Evolutionary conservation across 2,329 filamentous ascomycete species (phyloP).

Genomic region (Aspergillus sergii): DNA sequence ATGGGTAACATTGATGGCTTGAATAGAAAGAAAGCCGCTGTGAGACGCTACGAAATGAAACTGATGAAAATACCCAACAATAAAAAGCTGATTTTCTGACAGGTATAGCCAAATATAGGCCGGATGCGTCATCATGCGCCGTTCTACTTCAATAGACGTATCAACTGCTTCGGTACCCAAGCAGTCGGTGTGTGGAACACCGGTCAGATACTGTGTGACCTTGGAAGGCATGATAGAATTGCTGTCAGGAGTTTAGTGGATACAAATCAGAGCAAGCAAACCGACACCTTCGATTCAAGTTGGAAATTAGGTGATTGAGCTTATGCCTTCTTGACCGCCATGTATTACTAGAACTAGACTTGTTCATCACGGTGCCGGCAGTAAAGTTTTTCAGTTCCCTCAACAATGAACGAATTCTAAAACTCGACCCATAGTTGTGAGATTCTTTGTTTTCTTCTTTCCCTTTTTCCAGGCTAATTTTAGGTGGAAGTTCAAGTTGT

Average conservation of each 20-base stretch:
- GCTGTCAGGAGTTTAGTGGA: neutral
- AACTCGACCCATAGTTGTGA: neutral
- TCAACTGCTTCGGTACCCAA: constrained; percentile 1
- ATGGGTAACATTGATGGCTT: constrained; percentile 13
- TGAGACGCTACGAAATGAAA: neutral
- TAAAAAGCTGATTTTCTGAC: neutral
- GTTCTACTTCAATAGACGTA: constrained; percentile 3
- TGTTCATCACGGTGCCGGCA: neutral
- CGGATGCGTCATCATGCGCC: neutral
- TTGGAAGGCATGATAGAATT: neutral
- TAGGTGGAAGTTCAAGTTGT: neutral
- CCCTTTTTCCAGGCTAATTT: neutral
- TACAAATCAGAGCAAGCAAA: neutral
- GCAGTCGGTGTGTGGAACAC: constrained; percentile 4
- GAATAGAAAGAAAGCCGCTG: neutral
- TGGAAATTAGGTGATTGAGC: neutral
- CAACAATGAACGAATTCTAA: neutral
- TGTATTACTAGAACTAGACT: neutral
- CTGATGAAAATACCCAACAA: neutral
- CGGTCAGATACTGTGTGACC: constrained; percentile 4
- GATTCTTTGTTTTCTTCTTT: neutral
- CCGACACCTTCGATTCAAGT: neutral
- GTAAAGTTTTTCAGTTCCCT: neutral
- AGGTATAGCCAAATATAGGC: neutral
- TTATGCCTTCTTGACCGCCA: neutral